Evolutionary conservation across 306 rosid species (phyloP).

Genomic region (Casuarina cunninghamiana): DNA sequence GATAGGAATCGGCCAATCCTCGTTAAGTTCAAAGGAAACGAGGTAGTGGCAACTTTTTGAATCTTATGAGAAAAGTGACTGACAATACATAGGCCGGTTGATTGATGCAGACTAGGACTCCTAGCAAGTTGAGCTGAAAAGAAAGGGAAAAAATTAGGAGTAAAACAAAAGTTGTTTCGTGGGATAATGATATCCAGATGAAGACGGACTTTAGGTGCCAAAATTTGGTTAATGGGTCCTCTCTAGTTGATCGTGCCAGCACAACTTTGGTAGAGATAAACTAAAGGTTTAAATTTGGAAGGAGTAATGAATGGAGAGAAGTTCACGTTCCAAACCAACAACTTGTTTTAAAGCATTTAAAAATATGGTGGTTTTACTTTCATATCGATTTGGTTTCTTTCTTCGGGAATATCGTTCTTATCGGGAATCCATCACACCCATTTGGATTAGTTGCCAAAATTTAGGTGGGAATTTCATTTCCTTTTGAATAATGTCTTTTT

Average conservation of each 20-base stretch:
- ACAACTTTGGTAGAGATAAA: neutral
- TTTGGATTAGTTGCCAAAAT: no score
- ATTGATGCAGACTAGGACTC: slow-evolving; percentile 7
- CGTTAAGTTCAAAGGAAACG: slow-evolving; percentile 11
- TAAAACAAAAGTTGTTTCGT: neutral
- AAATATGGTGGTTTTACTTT: no score
- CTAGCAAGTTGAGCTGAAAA: neutral
- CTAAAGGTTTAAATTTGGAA: neutral
- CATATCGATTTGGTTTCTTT: no score
- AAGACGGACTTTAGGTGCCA: neutral
- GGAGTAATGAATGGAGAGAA: neutral
- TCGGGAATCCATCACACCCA: no score
- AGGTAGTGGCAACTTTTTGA: slow-evolving; percentile 10
- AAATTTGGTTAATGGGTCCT: neutral
- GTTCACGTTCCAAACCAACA: neutral
- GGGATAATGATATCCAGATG: slow-evolving; percentile 19
- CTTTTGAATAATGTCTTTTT: neutral
- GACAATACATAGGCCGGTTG: slow-evolving; percentile 16
- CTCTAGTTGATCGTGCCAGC: neutral
- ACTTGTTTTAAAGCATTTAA: neutral
- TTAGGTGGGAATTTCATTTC: no score
- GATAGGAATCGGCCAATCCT: slow-evolving; percentile 14
- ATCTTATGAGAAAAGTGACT: slow-evolving; percentile 13
- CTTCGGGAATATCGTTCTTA: no score
- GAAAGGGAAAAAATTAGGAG: neutral